These are phyloP conservation scores for Volvox carteri DNA, from an alignment of 163 green algal genomes.

Conservation along the genomic window DNA sequence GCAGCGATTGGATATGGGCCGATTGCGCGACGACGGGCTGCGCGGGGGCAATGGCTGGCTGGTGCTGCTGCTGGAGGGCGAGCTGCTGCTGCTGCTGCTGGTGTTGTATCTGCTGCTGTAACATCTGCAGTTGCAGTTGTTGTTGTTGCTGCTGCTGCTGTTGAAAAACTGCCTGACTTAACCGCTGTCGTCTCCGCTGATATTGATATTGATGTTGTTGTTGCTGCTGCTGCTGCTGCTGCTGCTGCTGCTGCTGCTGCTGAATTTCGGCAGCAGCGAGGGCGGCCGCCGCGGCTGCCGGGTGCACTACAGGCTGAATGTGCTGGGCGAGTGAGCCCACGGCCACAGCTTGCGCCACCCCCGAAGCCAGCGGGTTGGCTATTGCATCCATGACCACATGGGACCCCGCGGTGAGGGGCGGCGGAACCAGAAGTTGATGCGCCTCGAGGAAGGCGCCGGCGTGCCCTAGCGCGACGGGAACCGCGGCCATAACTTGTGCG, in stretches of 20 bases:
- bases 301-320: neutral
- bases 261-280: neutral
- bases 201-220: too few species aligned
- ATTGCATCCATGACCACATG: neutral
- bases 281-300: neutral
- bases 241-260: constrained; percentile 16
- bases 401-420: neutral
- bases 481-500: neutral
- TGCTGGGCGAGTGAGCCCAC: neutral
- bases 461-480: neutral
- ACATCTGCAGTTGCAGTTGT: neutral
- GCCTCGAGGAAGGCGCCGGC: neutral
- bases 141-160: constrained; percentile 21
- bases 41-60: too few species aligned
- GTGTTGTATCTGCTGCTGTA: constrained; percentile 6
- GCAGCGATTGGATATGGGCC: too few species aligned
- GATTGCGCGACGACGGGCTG: too few species aligned
- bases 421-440: neutral
- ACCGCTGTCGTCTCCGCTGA: neutral
- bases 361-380: neutral
- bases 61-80: neutral
- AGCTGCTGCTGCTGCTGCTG: neutral
- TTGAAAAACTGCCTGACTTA: neutral
- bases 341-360: neutral
- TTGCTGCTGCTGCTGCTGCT: constrained; percentile 24